Evolutionary conservation across 768 basidiomycete species (phyloP), one percentile per base, ranked within the genome.

Genomic region (Phylloporus arenicola): DNA sequence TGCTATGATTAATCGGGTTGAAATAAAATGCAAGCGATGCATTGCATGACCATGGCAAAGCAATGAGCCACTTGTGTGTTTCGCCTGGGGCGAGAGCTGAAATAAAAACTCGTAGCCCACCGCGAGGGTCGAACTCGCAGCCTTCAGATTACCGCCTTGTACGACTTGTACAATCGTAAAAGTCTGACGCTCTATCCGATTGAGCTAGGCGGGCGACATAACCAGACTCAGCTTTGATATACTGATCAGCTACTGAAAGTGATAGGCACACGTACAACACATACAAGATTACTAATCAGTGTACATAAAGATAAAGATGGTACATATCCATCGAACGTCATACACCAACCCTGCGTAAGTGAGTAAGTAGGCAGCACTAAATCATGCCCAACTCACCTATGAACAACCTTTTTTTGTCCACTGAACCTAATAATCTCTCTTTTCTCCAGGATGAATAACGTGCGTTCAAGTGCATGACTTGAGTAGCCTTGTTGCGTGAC

Each of bases 401-500:
- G 75, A 10, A 82, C 74, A 41, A 81, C 74, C 64, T 82, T 82
- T 67, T 80, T 81, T 70, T 79, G 70, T 31, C 64, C 45, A 43
- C 58, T 57, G 68, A 97, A 99, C 59, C 92, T 76, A 20, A 99
- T 76, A n/a, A 95, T 79, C 66, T 99, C 96, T 55, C 92, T 76
- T 73, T 96, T 95, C 76, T 99, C 96, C 72, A 99, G 63, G 43
- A 98, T 77, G 62, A 83, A 96, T 54, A 98, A 69, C 17, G 90
- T 92, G 56, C 92, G 75, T 67, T 99, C 96, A 19, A 98, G 77
- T 19, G 94, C 89, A 68, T 93, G 92, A 54, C 79, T 83, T 33
- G 88, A 87, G 64, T 86, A 96, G 4, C 92, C 90, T 65, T 97
- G 92, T 58, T 91, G 86, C 10, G 82, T 85, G 7, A 96, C 93